Evolutionary conservation across 1,139 yeast species (phyloP), one percentile per base, ranked within the genome.

Genomic region (Pneumocystis sp.): DNA sequence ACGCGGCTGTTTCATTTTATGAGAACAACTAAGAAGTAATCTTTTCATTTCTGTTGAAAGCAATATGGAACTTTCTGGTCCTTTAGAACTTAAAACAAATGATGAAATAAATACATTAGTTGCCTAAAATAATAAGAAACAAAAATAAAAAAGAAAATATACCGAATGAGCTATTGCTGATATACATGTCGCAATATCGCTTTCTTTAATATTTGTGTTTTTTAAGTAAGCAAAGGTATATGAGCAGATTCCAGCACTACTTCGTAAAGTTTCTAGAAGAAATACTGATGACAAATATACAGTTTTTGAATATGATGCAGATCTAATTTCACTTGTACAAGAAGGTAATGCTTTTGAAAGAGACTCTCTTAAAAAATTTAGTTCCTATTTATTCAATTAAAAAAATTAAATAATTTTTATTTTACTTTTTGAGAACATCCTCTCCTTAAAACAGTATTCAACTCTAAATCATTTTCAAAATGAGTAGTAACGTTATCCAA

Each of bases 281-380:
- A 86, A 80, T 0, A 96, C 81, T 0, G 97, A 89, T 0, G 96
- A 86, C 70, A 93, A 78, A 73, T 93, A 95, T 89, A 93, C 89
- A 69, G 89, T 80, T 71, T 89, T 89, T 12, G 96, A 86, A 71
- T 85, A 84, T 0, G 95, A 85, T 66, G 88, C 76, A 17, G 84
- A 78, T 65, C 86, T 75, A 59, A 76, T 68, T 63, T 77, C 79
- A 59, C 44, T 17, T 17, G 57, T n/a, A 12, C 59, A 63, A n/a
- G 61, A 61, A 4, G 66, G 62, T 10, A 64, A 34, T 35, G 64
- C 63, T n/a, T 31, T 62, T 19, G 64, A 65, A 29, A 67, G 42
- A 3, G 57, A 35, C 7, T 50, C 37, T 44, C 63, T 63, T 37
- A 59, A 29, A 50, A 25, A 50, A 40, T 69, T 65, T 15, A 56